These are phyloP conservation scores for Verticillium dahliae DNA, from an alignment of 2,329 filamentous ascomycete genomes.

Conservation along the genomic window DNA sequence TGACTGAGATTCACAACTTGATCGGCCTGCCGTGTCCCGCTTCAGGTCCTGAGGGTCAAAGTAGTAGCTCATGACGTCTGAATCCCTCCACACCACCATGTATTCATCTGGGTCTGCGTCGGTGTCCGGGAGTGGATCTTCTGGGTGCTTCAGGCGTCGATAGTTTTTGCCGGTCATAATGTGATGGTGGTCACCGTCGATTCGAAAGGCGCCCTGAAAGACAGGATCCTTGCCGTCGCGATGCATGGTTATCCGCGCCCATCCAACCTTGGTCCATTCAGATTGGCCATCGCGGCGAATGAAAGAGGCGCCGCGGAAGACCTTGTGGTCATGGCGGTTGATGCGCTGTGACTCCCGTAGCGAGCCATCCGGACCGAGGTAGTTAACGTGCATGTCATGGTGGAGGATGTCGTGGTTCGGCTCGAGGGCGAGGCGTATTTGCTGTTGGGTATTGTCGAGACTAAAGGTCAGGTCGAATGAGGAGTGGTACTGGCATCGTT, in stretches of 20 bases:
- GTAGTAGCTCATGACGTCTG: constrained; percentile 57
- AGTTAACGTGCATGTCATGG: constrained; percentile 66
- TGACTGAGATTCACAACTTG: constrained; percentile 66
- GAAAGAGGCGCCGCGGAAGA: constrained; percentile 78
- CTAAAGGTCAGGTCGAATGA: constrained; percentile 81
- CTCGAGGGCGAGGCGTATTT: constrained; percentile 72
- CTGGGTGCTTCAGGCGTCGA: constrained; percentile 58
- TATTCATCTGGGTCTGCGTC: constrained; percentile 54
- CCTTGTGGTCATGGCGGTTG: constrained; percentile 66
- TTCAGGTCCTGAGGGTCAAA: constrained; percentile 55
- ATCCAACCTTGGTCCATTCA: constrained; percentile 76
- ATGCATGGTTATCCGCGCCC: constrained; percentile 74
- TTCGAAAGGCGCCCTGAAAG: constrained; percentile 84
- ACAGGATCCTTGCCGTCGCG: constrained; percentile 71
- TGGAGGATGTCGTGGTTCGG: constrained; percentile 88
- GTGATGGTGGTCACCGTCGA: constrained; percentile 80
- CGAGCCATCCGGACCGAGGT: constrained; percentile 65
- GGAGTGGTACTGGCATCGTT: constrained; percentile 73
- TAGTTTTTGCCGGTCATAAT: constrained; percentile 73
- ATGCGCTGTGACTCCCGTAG: constrained; percentile 62
- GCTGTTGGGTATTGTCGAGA: constrained; percentile 59
- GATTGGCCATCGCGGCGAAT: constrained; percentile 51
- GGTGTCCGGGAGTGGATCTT: constrained; percentile 60
- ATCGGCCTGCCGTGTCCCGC: constrained; percentile 39
- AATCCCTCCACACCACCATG: constrained; percentile 91